Evolutionary conservation across 768 basidiomycete genomes (phyloP), one percentile per base, ranked within the genome.

Genomic region (Lactarius hengduanensis): DNA sequence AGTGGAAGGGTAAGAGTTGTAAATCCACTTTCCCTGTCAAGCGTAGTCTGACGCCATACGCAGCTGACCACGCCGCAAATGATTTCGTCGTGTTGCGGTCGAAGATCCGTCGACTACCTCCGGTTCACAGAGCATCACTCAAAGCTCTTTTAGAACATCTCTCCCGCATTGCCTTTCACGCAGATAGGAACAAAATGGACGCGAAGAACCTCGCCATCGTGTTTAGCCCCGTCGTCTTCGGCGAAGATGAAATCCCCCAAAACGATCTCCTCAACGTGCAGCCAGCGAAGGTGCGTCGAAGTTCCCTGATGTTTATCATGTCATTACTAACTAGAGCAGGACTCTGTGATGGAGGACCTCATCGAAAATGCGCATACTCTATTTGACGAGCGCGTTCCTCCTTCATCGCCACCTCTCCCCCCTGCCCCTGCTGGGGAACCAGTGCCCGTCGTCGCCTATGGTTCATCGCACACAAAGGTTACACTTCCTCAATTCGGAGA

Each of bases 101-200:
- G 45, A 94, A 94, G 78, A 90, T 96, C 70, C 86, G 93, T 57
- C 81, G 94, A 60, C 76, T 97, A 50, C 92, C 94, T 1, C 76
- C 85, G 2, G 85, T 96, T 45, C 95, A 96, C 72, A 91, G 94
- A 71, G 89, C 90, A 7, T 92, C 92, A 0, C 82, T 96, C 67
- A 90, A 86, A 70, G 85, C 87, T 10, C 73, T 96, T 32, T 76
- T 96, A 22, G 94, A 96, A 69, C 95, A 96, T 75, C 83, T 97
- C 20, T 80, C 88, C 3, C 83, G 88, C 16, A 86, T 97, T 16
- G 83, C 86, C 3, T 78, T 86, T 5, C 80, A 80, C 41, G 80
- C 81, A 26, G 86, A 88, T 32, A 87, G 84, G 74, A 97, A 96
- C 74, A 96, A 96, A 77, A 97, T 97, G 95, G 95, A 94, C 72